A percentile compares a stretch with the other conserved stretches of the same genome.
These are phyloP conservation scores for Saccharomycopsis guyanensis DNA, from an alignment of 805 yeast genomes.

Conservation along the genomic window DNA sequence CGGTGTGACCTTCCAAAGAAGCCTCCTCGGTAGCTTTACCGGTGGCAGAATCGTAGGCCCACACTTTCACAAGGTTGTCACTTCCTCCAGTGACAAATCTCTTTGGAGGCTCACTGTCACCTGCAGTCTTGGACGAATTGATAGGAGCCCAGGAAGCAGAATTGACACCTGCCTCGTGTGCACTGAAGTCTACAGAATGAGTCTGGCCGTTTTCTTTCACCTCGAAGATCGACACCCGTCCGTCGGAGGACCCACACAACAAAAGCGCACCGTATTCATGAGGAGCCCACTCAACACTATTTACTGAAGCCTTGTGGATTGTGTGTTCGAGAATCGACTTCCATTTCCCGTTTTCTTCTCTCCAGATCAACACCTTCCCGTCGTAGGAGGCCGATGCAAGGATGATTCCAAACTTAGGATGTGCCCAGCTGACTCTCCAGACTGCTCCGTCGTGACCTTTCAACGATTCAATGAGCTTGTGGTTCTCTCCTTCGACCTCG, in stretches of 20 bases:
- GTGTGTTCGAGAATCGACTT: conserved; percentile 77
- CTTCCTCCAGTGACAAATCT: conserved; percentile 93
- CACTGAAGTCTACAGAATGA: conserved; percentile 45
- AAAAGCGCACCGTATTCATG: conserved; percentile 92
- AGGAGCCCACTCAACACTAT: conserved; percentile 95
- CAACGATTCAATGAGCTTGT: conserved; percentile 75
- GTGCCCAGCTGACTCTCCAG: conserved; percentile 99
- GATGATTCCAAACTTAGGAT: conserved; percentile 93
- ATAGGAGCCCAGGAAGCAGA: conserved; percentile 93
- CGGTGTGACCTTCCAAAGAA: conserved; percentile 81
- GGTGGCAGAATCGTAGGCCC: conserved; percentile 58
- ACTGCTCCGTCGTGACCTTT: conserved; percentile 97
- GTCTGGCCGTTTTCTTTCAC: conserved; percentile 84
- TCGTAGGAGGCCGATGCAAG: conserved; percentile 93
- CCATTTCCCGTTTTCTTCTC: conserved; percentile 88
- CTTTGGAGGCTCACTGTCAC: conserved; percentile 41
- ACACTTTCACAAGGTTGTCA: conserved; percentile 86
- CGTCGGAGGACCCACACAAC: conserved; percentile 88
- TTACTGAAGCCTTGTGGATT: conserved; percentile 89
- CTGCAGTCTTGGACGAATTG: conserved; percentile 25
- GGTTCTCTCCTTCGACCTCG: conserved; percentile 81
- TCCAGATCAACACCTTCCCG: conserved; percentile 92
- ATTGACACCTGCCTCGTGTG: conserved; percentile 92
- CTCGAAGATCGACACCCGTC: conserved; percentile 83
- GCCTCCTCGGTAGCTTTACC: conserved; percentile 66